Evolutionary conservation across 495 filamentous ascomycete species (phyloP), one percentile per base, ranked within the genome.

Genomic region (Pseudoneurospora amorphoporcata): DNA sequence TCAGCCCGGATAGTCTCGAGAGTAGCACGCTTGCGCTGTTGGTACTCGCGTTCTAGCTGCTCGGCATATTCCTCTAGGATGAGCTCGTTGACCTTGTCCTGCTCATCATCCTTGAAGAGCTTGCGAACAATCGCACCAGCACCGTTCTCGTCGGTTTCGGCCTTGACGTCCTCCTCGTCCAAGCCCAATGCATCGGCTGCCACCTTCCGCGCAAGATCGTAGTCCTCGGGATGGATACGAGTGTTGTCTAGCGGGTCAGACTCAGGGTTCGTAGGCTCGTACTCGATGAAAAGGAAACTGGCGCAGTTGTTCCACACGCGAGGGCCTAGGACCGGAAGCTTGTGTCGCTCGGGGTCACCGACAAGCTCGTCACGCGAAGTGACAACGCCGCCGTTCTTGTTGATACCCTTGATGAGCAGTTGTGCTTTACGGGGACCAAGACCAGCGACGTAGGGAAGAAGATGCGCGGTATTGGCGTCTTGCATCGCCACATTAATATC

Each of bases 131-230:
- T 92, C 8, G 94, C 95, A 41, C 92, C 92, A 0, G 90, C 85
- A 1, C 95, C 95, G 70, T 92, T 91, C 77, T 97, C 93, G 74
- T 95, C 91, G 8, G 90, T 90, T 81, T 98, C 95, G 1, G 92
- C 94, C 81, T 97, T 95, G 80, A 98, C 92, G 78, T 99, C 95
- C 82, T 99, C 95, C 80, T 99, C 95, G 76, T 99, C 96, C 75
- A 98, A 82, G 78, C 97, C 94, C 61, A 98, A 84, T 53, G 95
- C 96, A 85, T 99, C 95, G 16, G 96, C 95, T 32, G 95, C 96
- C 90, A 98, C 98, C 81, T 99, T 99, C 70, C 94, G 90, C 23
- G 93, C 95, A 58, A 99, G 87, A 69, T 99, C 95, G 79, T 99
- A 99, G 79, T 98, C 95, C 86, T 98, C 95, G 8, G 95, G 95